Percentiles rank a stretch among this genome's conserved stretches.
Evolutionary conservation across 371 early-diverging fungal species (phyloP).

Genomic region (Lichtheimia corymbifera): DNA sequence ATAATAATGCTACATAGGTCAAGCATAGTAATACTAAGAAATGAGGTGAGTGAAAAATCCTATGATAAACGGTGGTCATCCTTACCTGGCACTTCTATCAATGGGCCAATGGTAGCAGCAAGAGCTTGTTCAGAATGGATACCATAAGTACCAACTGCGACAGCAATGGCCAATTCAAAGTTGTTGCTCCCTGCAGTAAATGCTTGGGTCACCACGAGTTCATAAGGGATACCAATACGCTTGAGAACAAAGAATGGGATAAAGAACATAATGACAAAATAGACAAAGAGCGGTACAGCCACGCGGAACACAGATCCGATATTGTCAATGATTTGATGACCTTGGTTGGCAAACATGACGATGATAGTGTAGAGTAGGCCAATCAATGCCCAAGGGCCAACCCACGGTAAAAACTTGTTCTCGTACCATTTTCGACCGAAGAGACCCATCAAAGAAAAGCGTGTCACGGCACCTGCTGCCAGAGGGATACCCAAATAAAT

Average conservation of each 20-base stretch:
- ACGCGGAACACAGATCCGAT: constrained; percentile 69
- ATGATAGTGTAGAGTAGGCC: constrained; percentile 71
- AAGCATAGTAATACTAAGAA: constrained; percentile 5
- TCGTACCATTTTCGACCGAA: constrained; percentile 58
- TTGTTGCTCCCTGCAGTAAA: constrained; percentile 79
- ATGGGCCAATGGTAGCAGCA: constrained; percentile 73
- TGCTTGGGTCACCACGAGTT: constrained; percentile 57
- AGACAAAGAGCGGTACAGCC: constrained; percentile 68
- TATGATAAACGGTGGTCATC: background rate
- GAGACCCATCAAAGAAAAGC: constrained; percentile 37
- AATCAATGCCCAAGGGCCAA: constrained; percentile 59
- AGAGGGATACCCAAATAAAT: constrained; percentile 77
- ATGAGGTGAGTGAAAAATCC: background rate
- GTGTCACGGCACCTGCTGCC: constrained; percentile 59
- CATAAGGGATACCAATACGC: constrained; percentile 41
- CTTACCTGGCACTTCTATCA: constrained; percentile 77
- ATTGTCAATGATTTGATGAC: constrained; percentile 61
- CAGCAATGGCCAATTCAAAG: constrained; percentile 80
- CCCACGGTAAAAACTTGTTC: constrained; percentile 49
- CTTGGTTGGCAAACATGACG: constrained; percentile 79
- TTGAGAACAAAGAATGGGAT: constrained; percentile 45
- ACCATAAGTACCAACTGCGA: constrained; percentile 72
- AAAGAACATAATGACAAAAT: constrained; percentile 64
- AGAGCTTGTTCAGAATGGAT: constrained; percentile 66
- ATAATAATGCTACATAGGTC: constrained; percentile 25